Conservation (phyloP, 2,329 filamentous ascomycete species). For the Biscogniauxia marginata region DNA sequence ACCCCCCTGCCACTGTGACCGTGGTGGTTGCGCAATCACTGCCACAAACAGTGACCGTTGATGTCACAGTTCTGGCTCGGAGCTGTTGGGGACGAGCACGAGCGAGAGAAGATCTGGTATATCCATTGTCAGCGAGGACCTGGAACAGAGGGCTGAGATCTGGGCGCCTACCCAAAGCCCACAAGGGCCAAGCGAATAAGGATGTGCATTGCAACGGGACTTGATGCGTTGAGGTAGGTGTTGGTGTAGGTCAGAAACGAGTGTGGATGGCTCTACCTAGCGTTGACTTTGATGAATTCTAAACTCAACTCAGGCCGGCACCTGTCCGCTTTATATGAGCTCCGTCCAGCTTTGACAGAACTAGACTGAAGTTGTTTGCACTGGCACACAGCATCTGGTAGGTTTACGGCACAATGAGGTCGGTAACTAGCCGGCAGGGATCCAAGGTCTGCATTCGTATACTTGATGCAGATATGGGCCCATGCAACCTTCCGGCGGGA, state of each 20-base stretch:
- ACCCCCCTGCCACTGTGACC: conserved; percentile 27
- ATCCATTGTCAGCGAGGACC: conserved; percentile 19
- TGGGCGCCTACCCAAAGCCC: conserved; percentile 25
- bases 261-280: conserved; percentile 20
- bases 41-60: conserved; percentile 28
- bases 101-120: conserved; percentile 21
- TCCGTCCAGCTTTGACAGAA: not conserved
- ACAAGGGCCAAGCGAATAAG: conserved; percentile 24
- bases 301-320: conserved; percentile 1
- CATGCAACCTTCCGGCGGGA: conserved; percentile 27
- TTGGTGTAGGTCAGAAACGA: conserved; percentile 25
- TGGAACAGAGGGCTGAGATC: not conserved
- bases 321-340: conserved; percentile 17
- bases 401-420: conserved; percentile 9
- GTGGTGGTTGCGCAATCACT: conserved; percentile 26
- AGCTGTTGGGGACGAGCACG: conserved; percentile 21
- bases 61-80: conserved; percentile 20
- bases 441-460: conserved; percentile 14
- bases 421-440: conserved; percentile 4
- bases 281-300: conserved; percentile 1
- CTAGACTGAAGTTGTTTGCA: conserved; percentile 9
- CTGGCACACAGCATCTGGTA: conserved; percentile 4
- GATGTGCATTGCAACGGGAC: conserved; percentile 22
- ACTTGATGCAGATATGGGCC: conserved; percentile 13
- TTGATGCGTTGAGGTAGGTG: conserved; percentile 7